phyloP scores from a whole-genome alignment of 225 moss, liverwort and hornwort genomes.

The Marchantia polymorpha region DNA sequence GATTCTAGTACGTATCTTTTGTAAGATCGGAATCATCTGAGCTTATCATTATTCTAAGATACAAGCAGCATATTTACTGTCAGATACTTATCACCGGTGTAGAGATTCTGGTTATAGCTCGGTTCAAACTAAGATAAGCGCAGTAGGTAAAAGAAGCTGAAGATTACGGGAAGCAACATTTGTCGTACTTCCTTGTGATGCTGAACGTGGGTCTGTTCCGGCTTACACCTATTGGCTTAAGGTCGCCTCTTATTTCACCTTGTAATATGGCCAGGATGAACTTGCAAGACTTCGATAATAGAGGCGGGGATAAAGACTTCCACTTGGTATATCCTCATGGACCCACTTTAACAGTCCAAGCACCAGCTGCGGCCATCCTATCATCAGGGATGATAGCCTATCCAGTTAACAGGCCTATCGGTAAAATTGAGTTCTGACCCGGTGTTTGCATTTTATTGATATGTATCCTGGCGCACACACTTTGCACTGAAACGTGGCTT shows the following conservation, averaged over 20 bases:
- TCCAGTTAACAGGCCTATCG: constrained; percentile 67
- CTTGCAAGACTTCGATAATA: constrained; percentile 38
- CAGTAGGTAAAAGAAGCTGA: not conserved
- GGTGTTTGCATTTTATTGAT: not conserved
- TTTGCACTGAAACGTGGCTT: not conserved
- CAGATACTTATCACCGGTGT: not conserved
- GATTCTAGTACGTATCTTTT: too few relatives aligned
- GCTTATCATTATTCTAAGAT: not conserved
- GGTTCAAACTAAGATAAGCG: not conserved
- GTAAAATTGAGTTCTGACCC: constrained; percentile 29
- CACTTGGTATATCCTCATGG: constrained; percentile 79
- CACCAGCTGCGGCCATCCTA: constrained; percentile 56
- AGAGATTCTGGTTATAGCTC: not conserved
- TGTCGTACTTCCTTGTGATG: not conserved
- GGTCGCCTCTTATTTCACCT: not conserved
- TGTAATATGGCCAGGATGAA: constrained; percentile 18
- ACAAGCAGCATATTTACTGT: not conserved
- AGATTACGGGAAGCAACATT: not conserved
- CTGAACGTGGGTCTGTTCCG: not conserved
- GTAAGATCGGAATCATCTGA: not conserved
- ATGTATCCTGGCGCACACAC: not conserved
- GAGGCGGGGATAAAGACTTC: constrained; percentile 23
- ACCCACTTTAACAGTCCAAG: constrained; percentile 56
- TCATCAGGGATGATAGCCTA: constrained; percentile 65
- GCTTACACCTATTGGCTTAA: not conserved